Evolutionary conservation across 23 red algal species (phyloP).

Genomic region (Agarophyton chilense): DNA sequence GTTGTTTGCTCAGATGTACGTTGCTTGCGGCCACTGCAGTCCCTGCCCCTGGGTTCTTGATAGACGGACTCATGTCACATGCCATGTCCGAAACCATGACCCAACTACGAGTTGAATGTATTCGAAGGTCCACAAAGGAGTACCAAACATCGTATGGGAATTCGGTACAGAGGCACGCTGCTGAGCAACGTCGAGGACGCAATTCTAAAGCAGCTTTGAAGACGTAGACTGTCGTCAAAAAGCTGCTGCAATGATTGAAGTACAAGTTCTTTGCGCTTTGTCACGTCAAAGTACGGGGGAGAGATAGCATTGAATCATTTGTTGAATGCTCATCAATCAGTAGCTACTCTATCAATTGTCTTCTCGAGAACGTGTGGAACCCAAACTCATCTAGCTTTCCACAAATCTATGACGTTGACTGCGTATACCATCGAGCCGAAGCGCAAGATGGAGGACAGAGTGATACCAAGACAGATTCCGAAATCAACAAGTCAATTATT

Average conservation of each 20-base stretch:
- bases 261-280: no score
- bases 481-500: neutral
- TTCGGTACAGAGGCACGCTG: neutral
- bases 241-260: neutral
- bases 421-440: neutral
- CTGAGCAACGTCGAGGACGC: neutral
- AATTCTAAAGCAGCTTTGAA: neutral
- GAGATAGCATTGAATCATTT: neutral
- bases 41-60: conserved; percentile 52
- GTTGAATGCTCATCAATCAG: neutral
- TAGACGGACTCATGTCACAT: conserved; percentile 74
- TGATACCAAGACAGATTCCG: neutral
- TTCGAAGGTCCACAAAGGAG: conserved; percentile 20
- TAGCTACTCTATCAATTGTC: neutral
- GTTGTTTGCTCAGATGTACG: conserved; percentile 41
- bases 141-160: neutral
- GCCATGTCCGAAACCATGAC: conserved; percentile 46
- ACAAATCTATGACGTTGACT: neutral
- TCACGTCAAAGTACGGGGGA: neutral
- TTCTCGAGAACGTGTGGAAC: neutral
- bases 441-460: neutral
- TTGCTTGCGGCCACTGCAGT: conserved; percentile 37
- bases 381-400: neutral
- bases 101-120: conserved; percentile 62
- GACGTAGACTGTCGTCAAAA: neutral